Percentiles rank a stretch among this genome's conserved stretches.
Evolutionary conservation across 208 protist genomes (phyloP).

Genomic region (Trypanosoma vivax): DNA sequence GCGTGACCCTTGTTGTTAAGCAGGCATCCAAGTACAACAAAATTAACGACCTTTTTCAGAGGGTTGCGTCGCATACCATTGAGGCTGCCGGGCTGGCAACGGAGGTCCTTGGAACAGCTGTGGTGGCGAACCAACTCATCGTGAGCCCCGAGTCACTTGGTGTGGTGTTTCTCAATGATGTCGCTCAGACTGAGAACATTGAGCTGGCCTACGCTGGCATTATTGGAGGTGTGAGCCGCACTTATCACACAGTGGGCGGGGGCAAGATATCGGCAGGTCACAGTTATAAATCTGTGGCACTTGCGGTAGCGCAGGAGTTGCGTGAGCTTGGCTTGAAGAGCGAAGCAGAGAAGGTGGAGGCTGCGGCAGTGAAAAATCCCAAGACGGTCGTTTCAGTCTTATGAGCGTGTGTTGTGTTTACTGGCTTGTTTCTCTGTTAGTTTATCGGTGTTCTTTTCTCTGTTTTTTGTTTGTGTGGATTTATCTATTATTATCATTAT

Average conservation of each 20-base stretch:
- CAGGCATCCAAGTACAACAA: conserved; percentile 60
- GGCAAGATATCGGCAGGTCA: conserved; percentile 54
- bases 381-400: conserved; percentile 32
- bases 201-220: conserved; percentile 65
- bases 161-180: conserved; percentile 73
- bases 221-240: conserved; percentile 52
- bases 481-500: too few species aligned
- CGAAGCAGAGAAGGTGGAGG: conserved; percentile 65
- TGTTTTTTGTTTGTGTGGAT: not conserved
- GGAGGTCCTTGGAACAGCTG: conserved; percentile 44
- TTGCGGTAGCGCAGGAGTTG: conserved; percentile 60
- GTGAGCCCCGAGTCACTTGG: conserved; percentile 60
- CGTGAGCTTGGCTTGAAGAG: conserved; percentile 48
- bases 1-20: conserved; percentile 74
- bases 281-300: conserved; percentile 70
- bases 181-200: conserved; percentile 56
- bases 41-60: conserved; percentile 63
- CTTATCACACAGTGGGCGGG: conserved; percentile 55
- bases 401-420: conserved; percentile 20
- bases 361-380: conserved; percentile 51
- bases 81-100: conserved; percentile 53
- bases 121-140: conserved; percentile 59
- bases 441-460: not conserved
- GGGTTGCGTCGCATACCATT: conserved; percentile 36
- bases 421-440: too few species aligned